phyloP scores from a whole-genome alignment of 108 stramenopile species.

The Discostella stelligeroides region DNA sequence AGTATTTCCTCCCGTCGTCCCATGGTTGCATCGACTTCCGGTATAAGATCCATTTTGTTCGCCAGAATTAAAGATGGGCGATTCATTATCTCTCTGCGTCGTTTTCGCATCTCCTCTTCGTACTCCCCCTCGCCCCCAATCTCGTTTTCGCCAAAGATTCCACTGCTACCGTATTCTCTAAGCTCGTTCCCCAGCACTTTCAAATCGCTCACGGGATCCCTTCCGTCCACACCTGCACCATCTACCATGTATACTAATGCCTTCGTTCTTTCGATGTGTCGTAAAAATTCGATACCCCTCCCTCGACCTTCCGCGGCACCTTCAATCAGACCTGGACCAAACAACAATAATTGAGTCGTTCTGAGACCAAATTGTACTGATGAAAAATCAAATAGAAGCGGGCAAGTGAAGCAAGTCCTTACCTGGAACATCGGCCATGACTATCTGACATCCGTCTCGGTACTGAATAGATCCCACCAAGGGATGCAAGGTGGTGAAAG shows the following conservation, averaged over 20 bases:
- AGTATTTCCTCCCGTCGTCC: slow-evolving; percentile 58
- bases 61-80: slow-evolving; percentile 78
- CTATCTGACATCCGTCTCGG: slow-evolving; percentile 74
- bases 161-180: slow-evolving; percentile 64
- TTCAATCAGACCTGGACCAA: slow-evolving; percentile 94
- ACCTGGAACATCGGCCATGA: slow-evolving; percentile 97
- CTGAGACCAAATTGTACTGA: no score
- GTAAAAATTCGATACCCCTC: slow-evolving; percentile 90
- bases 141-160: slow-evolving; percentile 35
- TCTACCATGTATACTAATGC: slow-evolving; percentile 69
- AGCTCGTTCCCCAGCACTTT: slow-evolving; percentile 70
- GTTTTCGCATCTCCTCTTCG: slow-evolving; percentile 40
- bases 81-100: slow-evolving; percentile 63
- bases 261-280: slow-evolving; percentile 75
- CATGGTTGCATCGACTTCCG: slow-evolving; percentile 39
- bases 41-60: slow-evolving; percentile 85
- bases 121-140: slow-evolving; percentile 16
- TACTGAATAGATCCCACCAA: slow-evolving; percentile 90
- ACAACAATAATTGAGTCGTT: no score
- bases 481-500: slow-evolving; percentile 98
- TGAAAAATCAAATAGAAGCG: no score
- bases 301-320: slow-evolving; percentile 95
- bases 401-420: no score
- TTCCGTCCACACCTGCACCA: slow-evolving; percentile 73
- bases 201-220: slow-evolving; percentile 73